Base-by-base conservation (phyloP, 2,329 filamentous ascomycete species). In the Sarocladiaceae sp. region DNA sequence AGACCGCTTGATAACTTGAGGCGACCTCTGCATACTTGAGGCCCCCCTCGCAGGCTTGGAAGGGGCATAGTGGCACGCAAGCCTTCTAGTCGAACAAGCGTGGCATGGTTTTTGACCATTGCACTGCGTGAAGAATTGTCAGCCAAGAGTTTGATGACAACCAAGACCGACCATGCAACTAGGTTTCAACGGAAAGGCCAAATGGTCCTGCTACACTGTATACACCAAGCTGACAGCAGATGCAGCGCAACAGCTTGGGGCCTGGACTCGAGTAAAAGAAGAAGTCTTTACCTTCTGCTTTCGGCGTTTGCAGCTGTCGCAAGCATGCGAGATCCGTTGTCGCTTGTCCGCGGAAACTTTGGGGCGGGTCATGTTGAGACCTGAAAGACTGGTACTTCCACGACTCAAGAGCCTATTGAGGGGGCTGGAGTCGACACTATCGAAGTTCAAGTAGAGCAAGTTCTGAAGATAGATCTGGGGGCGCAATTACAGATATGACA, bases 221-320 rank as follows among this genome's bases (percentile, higher is more conserved):
- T n/a, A n/a, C n/a, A n/a, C n/a, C n/a, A n/a, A n/a, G n/a, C n/a
- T n/a, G n/a, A n/a, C n/a, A n/a, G n/a, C n/a, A n/a, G n/a, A n/a
- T n/a, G n/a, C n/a, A n/a, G n/a, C n/a, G n/a, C n/a, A n/a, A n/a
- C n/a, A n/a, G n/a, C n/a, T n/a, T n/a, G n/a, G n/a, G n/a, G n/a
- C n/a, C n/a, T n/a, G n/a, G n/a, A n/a, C n/a, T n/a, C n/a, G n/a
- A n/a, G n/a, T n/a, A n/a, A n/a, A n/a, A n/a, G n/a, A n/a, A n/a
- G n/a, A n/a, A n/a, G n/a, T 39, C 26, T 73, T 68, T 56, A 80
- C 80, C 69, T 83, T 84, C 63, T 83, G 80, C 59, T 84, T 84
- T 49, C 80, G 72, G 48, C 72, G 70, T 62, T 81, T 83, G 65
- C 80, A 84, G 50, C 68, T 75, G 50, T 81, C 75, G 58, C 80